phyloP scores from a whole-genome alignment of 1,284 basidiomycete genomes.

The Apiotrichum laibachii region DNA sequence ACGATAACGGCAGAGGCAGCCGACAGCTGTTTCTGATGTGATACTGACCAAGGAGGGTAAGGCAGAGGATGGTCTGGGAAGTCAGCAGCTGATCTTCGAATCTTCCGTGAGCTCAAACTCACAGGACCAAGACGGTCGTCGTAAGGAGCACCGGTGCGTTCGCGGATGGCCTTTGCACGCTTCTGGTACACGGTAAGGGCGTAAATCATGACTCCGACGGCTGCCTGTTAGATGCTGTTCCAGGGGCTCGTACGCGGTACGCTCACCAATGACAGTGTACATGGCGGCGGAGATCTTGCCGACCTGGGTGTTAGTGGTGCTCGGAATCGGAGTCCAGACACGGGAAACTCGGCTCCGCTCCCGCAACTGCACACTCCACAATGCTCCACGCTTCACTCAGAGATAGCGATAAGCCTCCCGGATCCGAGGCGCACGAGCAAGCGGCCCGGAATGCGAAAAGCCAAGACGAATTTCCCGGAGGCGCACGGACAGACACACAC shows the following conservation, averaged over 20 bases:
- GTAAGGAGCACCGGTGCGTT: constrained; percentile 89
- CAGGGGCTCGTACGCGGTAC: neutral
- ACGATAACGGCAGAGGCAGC: too few species aligned
- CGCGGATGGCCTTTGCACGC: constrained; percentile 88
- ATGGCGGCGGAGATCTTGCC: constrained; percentile 52
- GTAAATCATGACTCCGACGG: constrained; percentile 95
- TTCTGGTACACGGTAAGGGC: constrained; percentile 94
- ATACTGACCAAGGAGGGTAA: constrained; percentile 72
- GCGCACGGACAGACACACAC: constrained; percentile 51
- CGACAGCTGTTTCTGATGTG: too few species aligned
- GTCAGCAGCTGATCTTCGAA: neutral
- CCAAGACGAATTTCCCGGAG: neutral
- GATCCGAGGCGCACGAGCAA: too few species aligned
- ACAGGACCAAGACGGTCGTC: constrained; percentile 90
- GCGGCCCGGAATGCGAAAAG: too few species aligned
- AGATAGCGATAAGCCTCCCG: too few species aligned
- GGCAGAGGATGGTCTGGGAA: constrained; percentile 74
- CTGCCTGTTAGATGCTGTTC: constrained; percentile 52
- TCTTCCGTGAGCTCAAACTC: constrained; percentile 43
- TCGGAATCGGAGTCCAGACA: neutral
- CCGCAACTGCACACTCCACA: too few species aligned
- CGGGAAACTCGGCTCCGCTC: too few species aligned
- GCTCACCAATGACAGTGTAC: constrained; percentile 52
- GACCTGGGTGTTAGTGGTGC: constrained; percentile 27
- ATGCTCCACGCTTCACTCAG: too few species aligned